Percentiles rank a stretch among this genome's conserved stretches.
phyloP scores from a whole-genome alignment of 805 yeast genomes.

The Ogataea haglerorum region DNA sequence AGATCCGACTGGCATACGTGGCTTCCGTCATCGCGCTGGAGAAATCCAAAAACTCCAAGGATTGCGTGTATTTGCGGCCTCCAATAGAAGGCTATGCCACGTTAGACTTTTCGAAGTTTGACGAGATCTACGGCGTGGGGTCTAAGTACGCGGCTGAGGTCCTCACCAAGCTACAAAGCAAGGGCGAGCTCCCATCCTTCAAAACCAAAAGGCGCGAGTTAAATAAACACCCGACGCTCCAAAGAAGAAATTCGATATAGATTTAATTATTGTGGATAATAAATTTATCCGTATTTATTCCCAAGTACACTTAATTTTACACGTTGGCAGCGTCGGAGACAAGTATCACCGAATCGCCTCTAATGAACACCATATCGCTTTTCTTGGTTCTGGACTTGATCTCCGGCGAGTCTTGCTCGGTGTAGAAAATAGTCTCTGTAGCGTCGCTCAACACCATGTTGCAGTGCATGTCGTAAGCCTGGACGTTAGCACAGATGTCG shows the following conservation, averaged over 20 bases:
- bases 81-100: conserved; percentile 93
- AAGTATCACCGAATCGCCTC: conserved; percentile 96
- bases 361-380: conserved; percentile 87
- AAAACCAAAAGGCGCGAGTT: conserved; percentile 45
- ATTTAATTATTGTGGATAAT: not conserved
- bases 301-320: conserved; percentile 9
- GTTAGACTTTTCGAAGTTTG: conserved; percentile 86
- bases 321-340: conserved; percentile 42
- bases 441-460: conserved; percentile 94
- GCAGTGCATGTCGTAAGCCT: conserved; percentile 94
- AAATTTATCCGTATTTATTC: not conserved
- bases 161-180: conserved; percentile 48
- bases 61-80: conserved; percentile 85
- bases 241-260: conserved; percentile 65
- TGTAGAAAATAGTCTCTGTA: conserved; percentile 68
- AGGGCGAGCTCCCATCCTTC: conserved; percentile 57
- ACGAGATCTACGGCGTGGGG: conserved; percentile 84
- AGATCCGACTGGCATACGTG: conserved; percentile 87
- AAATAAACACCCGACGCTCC: conserved; percentile 27
- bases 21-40: conserved; percentile 93
- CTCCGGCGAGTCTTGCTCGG: conserved; percentile 47
- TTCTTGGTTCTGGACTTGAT: conserved; percentile 47
- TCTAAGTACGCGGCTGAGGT: conserved; percentile 62
- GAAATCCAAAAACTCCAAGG: conserved; percentile 76
- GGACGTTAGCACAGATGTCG: conserved; percentile 10